Evolutionary conservation across 225 moss, liverwort and hornwort genomes (phyloP).

Genomic region (Pseudisothecium myosuroides): DNA sequence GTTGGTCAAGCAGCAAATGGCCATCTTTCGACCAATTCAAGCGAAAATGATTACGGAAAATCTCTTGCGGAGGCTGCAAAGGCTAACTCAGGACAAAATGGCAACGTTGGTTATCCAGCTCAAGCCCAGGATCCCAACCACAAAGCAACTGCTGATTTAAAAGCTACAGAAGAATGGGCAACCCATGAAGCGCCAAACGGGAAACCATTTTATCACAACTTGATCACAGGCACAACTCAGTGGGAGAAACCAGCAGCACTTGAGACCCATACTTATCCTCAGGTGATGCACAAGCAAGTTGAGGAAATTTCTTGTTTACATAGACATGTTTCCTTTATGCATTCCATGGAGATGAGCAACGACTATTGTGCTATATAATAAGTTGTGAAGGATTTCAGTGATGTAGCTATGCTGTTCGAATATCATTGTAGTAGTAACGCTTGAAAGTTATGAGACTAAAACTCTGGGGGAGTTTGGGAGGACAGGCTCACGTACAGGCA

Average conservation of each 20-base stretch:
- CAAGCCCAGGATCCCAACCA: conserved; percentile 13
- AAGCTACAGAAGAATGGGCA: conserved; percentile 45
- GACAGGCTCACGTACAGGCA: conserved; percentile 9
- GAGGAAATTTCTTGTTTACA: neutral
- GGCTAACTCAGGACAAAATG: conserved; percentile 18
- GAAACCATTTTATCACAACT: conserved; percentile 49
- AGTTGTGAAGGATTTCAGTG: neutral
- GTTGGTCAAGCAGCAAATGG: conserved; percentile 34
- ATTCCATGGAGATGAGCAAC: neutral
- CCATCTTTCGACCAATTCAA: conserved; percentile 19
- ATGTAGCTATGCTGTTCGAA: neutral
- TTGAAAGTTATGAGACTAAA: neutral
- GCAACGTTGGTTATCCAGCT: conserved; percentile 13
- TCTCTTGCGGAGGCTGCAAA: conserved; percentile 36
- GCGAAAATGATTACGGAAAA: conserved; percentile 41
- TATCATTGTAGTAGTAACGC: neutral
- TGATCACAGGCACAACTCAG: conserved; percentile 44
- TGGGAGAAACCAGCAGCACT: conserved; percentile 63
- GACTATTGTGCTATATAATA: neutral
- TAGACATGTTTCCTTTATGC: neutral
- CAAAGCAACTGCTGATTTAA: conserved; percentile 24
- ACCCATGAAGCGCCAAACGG: conserved; percentile 55
- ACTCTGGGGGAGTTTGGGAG: neutral
- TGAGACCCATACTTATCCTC: conserved; percentile 23
- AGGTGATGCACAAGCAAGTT: conserved; percentile 16